Evolutionary conservation across 805 yeast species (phyloP), one percentile per base, ranked within the genome.

Genomic region (Nakazawaea ernobii): DNA sequence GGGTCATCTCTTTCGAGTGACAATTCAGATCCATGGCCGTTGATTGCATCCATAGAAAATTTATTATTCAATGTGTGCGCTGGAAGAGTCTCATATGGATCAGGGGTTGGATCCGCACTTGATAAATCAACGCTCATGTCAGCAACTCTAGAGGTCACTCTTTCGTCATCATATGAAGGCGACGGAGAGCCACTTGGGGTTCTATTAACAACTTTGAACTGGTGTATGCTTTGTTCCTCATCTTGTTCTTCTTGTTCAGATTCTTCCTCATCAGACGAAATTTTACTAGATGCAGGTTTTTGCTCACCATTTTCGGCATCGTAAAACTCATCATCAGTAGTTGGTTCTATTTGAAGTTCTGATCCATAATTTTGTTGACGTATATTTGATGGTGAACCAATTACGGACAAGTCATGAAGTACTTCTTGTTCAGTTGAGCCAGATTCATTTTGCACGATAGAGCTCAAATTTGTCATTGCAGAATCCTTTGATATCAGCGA

Each of bases 151-250:
- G 14, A 4, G 13, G 10, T 10, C 14, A 26, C 13, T 20, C 9
- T 36, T 36, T 36, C 39, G 6, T 20, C 24, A 20, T 20, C 36
- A n/a, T 33, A n/a, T 13, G 36, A n/a, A 13, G 14, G 17, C 3
- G 36, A 13, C 6, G 17, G 8, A 2, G 36, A 33, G 13, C 11
- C 8, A 26, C 11, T 17, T 9, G 30, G 32, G 7, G 41, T 26
- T 27, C 53, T 52, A 36, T 47, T 54, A 26, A 49, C 54, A 2
- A 46, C 45, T 15, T 48, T 48, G 32, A 49, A 20, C 3, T 45
- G 30, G 8, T 50, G 56, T 10, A 36, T 17, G 8, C 30, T 48
- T 35, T 33, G 17, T 7, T 27, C 49, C 29, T 52, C 54, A 38
- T 39, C 20, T 15, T 26, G 20, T 26, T 26, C 27, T 26, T 35